Conservation (phyloP, 305 asterid genomes). For the Fraxinus ornus region DNA sequence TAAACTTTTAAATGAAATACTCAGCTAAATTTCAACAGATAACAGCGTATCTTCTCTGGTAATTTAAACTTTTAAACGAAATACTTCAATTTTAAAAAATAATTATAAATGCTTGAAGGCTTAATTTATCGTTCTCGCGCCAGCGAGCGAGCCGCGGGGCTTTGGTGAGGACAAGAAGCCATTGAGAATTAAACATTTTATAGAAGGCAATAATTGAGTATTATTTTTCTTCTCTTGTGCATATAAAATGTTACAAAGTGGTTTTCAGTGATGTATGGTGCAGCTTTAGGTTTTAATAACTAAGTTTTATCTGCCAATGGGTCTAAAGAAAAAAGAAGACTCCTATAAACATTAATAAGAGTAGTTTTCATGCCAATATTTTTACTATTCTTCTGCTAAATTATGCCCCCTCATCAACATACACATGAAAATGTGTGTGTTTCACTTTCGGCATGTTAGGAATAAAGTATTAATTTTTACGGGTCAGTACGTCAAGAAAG, state of each 20-base stretch:
- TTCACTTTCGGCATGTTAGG: background rate
- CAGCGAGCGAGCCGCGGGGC: background rate
- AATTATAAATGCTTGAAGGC: background rate
- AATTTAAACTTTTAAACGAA: too few relatives aligned
- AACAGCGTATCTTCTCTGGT: too few relatives aligned
- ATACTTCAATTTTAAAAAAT: too few relatives aligned
- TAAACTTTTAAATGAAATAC: too few relatives aligned
- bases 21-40: too few relatives aligned
- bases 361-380: background rate
- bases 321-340: background rate
- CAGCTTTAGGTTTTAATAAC: conserved; percentile 3
- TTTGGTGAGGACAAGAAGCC: background rate
- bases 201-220: background rate
- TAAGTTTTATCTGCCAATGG: background rate
- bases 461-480: background rate
- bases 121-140: background rate
- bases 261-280: conserved; percentile 1
- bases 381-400: conserved; percentile 9
- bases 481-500: background rate
- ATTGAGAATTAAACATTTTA: background rate
- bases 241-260: background rate
- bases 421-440: background rate
- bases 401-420: background rate
- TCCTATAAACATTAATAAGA: background rate
- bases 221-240: background rate